Evolutionary conservation across 1,284 basidiomycete species (phyloP), one percentile per base, ranked within the genome.

Genomic region (Laetiporus sulphureus): DNA sequence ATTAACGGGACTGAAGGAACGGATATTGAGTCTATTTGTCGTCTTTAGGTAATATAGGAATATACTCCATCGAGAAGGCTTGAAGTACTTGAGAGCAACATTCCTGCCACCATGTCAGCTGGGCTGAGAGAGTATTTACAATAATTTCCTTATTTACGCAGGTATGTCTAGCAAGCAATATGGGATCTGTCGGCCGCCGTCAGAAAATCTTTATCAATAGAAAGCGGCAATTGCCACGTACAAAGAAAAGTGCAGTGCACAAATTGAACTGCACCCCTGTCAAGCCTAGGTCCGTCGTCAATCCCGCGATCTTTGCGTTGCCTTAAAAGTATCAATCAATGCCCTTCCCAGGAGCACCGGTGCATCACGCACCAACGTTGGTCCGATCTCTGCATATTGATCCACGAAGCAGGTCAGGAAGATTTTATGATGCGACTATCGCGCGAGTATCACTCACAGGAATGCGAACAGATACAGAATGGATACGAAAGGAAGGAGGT

Each of bases 401-500:
- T 19, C 4, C 16, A 20, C 10, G 18, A 8, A 8, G 16, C 7
- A n/a, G 19, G 15, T 24, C 30, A 31, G 15, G 12, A 12, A 32
- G 3, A 16, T 2, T 10, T 11, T 11, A 38, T 15, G 5, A 19
- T 7, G 3, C 20, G 4, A 8, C 13, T 18, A 21, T 6, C 20
- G 3, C 11, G 5, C 13, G 11, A 25, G 20, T 5, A 3, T 4
- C 5, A 23, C 38, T 33, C 15, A 40, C 51, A 84, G 61, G 58
- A 83, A 85, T 37, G 76, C 78, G 38, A 83, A 59, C 11, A 84
- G 69, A 58, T 80, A 84, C 16, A 84, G 25, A 7, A 27, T 8
- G 8, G 25, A 27, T 13, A 27, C 25, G 13, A 27, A 27, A 8
- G 25, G 25, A 13, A 27, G 25, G 7, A 27, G 25, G 13, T 27